Base-by-base conservation (phyloP, 208 protist genomes). In the Trypanosoma cruzi region DNA sequence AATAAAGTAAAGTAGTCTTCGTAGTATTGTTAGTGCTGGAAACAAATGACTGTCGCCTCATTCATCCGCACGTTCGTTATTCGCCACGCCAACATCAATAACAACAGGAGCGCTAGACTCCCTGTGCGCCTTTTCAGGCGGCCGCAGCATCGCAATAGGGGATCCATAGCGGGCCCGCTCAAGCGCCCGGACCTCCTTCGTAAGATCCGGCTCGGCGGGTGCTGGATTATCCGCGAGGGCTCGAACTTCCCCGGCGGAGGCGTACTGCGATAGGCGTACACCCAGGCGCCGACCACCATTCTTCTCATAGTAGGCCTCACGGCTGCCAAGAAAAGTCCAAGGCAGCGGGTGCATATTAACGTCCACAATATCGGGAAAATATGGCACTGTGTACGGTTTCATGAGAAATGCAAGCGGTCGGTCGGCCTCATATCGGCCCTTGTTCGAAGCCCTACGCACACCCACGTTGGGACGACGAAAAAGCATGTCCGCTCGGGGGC, bases 331-430 rank as follows among this genome's bases (percentile, higher is more conserved):
- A 75, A 96, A 94, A 18, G 86, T 89, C 88, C 88, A 94, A 34
- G 91, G 88, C 44, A 77, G 62, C 11, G 91, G 91, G 54, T 90
- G 80, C 84, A 96, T 94, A 28, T 82, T 76, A 0, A 81, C 81
- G 67, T 94, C 91, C 1, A 94, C 86, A 75, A 96, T 94, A 62
- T 96, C 91, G 28, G 91, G 91, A 56, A 96, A 96, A 73, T 89
- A 93, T 18, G 91, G 91, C 22, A 96, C 84, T n/a, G 91, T 94
- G 78, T 93, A 96, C 8, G 53, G 48, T 61, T 84, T 82, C 42
- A 92, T 36, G 8, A 94, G 62, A 46, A 79, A 93, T 13, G 79
- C 68, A 5, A 91, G 66, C 2, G 88, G 79, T 56, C 82, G 72
- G 50, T 96, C 91, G 13, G 88, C 64, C 65, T 93, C 88, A 70